These are phyloP conservation scores for Monosporascus cannonballus DNA, from an alignment of 2,329 filamentous ascomycete species.

Conservation along the genomic window DNA sequence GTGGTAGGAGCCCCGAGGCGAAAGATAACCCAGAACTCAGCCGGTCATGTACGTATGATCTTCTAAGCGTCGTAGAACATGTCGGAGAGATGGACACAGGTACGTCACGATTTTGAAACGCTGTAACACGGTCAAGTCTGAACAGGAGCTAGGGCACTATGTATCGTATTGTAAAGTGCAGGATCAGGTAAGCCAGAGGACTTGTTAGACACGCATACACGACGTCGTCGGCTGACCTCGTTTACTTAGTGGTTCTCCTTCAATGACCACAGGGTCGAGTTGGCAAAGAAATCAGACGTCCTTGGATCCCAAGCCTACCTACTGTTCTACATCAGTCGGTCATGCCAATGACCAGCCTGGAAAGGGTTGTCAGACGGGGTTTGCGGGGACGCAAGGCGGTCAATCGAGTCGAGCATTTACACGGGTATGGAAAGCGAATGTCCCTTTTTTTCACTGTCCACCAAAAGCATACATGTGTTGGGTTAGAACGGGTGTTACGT, in stretches of 20 bases:
- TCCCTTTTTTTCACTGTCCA: neutral
- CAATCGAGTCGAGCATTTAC: neutral
- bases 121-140: neutral
- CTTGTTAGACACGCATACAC: neutral
- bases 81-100: conserved; percentile 86
- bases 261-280: conserved; percentile 87
- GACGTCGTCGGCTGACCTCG: neutral
- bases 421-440: neutral
- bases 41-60: conserved; percentile 72
- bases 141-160: conserved; percentile 57
- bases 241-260: conserved; percentile 78
- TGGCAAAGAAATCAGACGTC: conserved; percentile 79
- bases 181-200: conserved; percentile 49
- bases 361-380: neutral
- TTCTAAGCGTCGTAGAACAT: conserved; percentile 86
- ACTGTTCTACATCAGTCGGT: conserved; percentile 75
- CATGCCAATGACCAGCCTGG: conserved; percentile 15
- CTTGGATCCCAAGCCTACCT: conserved; percentile 82
- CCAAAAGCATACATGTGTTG: neutral
- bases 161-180: conserved; percentile 82
- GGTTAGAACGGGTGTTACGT: neutral
- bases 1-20: conserved; percentile 45
- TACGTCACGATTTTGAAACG: conserved; percentile 12
- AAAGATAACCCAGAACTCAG: conserved; percentile 50
- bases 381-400: neutral